phyloP scores from a whole-genome alignment of 2,329 filamentous ascomycete genomes.

The Sporothrix pallida region DNA sequence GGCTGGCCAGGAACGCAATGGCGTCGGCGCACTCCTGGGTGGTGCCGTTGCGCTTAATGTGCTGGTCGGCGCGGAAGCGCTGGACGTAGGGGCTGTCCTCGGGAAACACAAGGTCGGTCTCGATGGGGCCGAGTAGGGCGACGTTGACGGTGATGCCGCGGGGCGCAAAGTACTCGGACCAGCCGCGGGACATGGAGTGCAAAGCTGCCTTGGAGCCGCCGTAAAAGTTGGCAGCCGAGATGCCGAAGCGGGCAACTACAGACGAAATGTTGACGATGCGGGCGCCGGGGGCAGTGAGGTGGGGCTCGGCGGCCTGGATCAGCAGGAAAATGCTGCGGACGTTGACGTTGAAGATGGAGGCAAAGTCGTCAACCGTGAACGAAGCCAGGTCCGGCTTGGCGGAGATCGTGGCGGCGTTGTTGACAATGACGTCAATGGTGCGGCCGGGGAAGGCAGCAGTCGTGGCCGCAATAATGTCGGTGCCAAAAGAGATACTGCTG shows the following conservation, averaged over 20 bases:
- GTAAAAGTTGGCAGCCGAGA: slow-evolving; percentile 33
- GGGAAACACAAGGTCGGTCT: slow-evolving; percentile 36
- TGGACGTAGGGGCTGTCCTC: slow-evolving; percentile 36
- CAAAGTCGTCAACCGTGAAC: slow-evolving; percentile 33
- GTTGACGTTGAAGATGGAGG: slow-evolving; percentile 36
- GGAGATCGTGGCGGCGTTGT: slow-evolving; percentile 36
- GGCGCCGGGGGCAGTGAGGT: slow-evolving; percentile 33
- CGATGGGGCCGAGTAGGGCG: slow-evolving; percentile 36
- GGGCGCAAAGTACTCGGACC: slow-evolving; percentile 37
- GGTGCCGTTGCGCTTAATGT: slow-evolving; percentile 40
- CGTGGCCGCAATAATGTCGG: slow-evolving; percentile 34
- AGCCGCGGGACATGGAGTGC: slow-evolving; percentile 37
- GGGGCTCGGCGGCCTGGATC: slow-evolving; percentile 36
- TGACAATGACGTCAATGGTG: slow-evolving; percentile 38
- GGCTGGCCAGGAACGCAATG: slow-evolving; percentile 38
- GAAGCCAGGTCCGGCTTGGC: slow-evolving; percentile 28
- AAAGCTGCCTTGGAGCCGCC: slow-evolving; percentile 37
- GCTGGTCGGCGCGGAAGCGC: slow-evolving; percentile 37
- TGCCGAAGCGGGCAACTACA: slow-evolving; percentile 34
- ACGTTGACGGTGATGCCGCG: slow-evolving; percentile 37
- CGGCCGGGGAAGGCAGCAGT: slow-evolving; percentile 34
- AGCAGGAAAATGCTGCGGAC: slow-evolving; percentile 37
- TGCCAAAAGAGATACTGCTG: slow-evolving; percentile 32
- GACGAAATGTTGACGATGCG: slow-evolving; percentile 38
- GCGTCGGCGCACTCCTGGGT: slow-evolving; percentile 38